phyloP scores from a whole-genome alignment of 805 yeast species.

The Schizosaccharomyces osmophilus region DNA sequence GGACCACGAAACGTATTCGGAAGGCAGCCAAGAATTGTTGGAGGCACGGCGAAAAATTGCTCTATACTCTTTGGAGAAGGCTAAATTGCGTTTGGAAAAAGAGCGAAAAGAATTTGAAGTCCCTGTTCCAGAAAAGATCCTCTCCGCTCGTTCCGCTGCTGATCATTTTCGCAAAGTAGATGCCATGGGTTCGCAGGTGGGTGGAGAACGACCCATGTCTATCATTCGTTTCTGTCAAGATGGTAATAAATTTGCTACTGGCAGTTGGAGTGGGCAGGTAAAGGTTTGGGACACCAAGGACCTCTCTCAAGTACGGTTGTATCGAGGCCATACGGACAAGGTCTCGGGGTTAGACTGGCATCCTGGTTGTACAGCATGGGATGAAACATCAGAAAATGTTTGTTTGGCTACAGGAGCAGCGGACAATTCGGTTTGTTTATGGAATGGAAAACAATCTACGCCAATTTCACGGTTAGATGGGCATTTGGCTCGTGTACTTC shows the following conservation, averaged over 20 bases:
- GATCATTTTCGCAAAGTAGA: constrained; percentile 16
- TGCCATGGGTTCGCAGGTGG: constrained; percentile 42
- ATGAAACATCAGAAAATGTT: not conserved
- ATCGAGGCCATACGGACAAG: constrained; percentile 29
- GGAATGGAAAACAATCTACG: constrained; percentile 11
- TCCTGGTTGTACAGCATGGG: constrained; percentile 10
- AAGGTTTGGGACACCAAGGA: constrained; percentile 22
- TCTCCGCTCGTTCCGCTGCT: constrained; percentile 23
- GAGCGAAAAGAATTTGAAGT: constrained; percentile 10
- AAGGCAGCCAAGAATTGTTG: constrained; percentile 34
- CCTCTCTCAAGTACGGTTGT: constrained; percentile 14
- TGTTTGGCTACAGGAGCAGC: constrained; percentile 23
- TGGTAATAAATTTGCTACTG: constrained; percentile 26
- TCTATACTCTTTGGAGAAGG: constrained; percentile 21
- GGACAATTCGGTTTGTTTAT: constrained; percentile 20
- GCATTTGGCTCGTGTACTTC: constrained; percentile 34
- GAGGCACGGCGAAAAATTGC: constrained; percentile 30
- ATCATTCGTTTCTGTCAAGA: constrained; percentile 23
- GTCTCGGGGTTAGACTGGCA: constrained; percentile 51
- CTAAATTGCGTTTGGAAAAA: constrained; percentile 3
- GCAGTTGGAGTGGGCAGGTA: constrained; percentile 67
- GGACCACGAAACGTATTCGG: constrained; percentile 68
- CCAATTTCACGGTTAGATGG: constrained; percentile 14
- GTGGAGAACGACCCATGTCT: constrained; percentile 47
- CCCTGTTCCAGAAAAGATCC: constrained; percentile 22